Evolutionary conservation across 805 yeast genomes (phyloP).

Genomic region (Saccharomyces kudriavzevii): DNA sequence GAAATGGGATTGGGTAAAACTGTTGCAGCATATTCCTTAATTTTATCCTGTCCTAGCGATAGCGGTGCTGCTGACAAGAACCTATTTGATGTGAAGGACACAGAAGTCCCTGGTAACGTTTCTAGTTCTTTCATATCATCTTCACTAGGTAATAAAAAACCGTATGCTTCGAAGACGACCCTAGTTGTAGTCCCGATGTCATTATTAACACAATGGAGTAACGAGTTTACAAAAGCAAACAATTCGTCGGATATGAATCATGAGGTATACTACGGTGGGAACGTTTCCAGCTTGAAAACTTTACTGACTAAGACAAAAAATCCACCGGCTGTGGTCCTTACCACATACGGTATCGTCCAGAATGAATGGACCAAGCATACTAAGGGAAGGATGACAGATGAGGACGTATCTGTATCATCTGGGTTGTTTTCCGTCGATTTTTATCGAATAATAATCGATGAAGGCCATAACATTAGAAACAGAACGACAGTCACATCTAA

Average conservation of each 20-base stretch:
- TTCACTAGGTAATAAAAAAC: constrained; percentile 10
- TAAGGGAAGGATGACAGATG: constrained; percentile 13
- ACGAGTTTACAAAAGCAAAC: constrained; percentile 59
- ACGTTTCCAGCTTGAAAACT: constrained; percentile 42
- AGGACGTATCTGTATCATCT: constrained; percentile 20
- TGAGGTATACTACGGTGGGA: constrained; percentile 70
- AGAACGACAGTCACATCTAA: constrained; percentile 70
- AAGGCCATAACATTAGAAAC: constrained; percentile 84
- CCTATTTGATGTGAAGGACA: constrained; percentile 3
- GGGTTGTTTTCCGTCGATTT: constrained; percentile 70
- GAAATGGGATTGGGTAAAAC: constrained; percentile 98
- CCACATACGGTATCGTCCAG: constrained; percentile 82
- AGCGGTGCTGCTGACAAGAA: constrained; percentile 9
- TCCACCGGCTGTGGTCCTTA: constrained; percentile 64
- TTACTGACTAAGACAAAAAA: constrained; percentile 35
- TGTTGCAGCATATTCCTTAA: constrained; percentile 67
- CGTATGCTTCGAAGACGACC: constrained; percentile 65
- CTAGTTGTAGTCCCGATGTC: constrained; percentile 87
- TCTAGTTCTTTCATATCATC: background rate
- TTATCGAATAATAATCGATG: constrained; percentile 74
- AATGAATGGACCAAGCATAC: constrained; percentile 56
- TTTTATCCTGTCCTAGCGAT: constrained; percentile 59
- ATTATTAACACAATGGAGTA: constrained; percentile 82
- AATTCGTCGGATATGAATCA: constrained; percentile 38
- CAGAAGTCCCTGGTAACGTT: background rate